Conservation (phyloP, 2,329 filamentous ascomycete species). For the Boeremia lycopersici region DNA sequence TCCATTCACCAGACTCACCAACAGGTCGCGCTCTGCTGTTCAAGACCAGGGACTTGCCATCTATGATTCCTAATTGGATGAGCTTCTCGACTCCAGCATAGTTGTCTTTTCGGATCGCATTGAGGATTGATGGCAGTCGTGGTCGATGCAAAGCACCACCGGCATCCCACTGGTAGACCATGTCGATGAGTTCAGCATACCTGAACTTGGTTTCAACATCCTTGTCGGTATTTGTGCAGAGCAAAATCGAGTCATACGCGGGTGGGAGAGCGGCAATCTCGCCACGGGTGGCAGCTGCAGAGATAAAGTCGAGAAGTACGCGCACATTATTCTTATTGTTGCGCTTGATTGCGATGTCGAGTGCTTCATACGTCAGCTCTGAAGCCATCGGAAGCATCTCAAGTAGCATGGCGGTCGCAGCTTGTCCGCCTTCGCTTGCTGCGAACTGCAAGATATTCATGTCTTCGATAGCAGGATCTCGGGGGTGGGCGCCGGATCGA, state of each 20-base stretch:
- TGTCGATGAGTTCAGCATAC: constrained; percentile 22
- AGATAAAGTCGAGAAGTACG: constrained; percentile 24
- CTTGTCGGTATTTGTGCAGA: constrained; percentile 12
- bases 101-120: constrained; percentile 26
- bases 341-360: constrained; percentile 23
- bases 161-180: constrained; percentile 25
- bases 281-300: constrained; percentile 18
- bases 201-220: constrained; percentile 8
- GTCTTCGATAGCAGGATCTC: constrained; percentile 24
- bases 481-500: constrained; percentile 23
- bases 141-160: constrained; percentile 19
- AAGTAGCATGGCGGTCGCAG: constrained; percentile 18
- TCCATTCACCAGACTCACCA: constrained; percentile 24
- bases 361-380: constrained; percentile 24
- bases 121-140: constrained; percentile 22
- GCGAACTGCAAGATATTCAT: constrained; percentile 26
- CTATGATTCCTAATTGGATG: constrained; percentile 18
- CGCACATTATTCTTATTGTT: constrained; percentile 21
- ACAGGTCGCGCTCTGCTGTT: constrained; percentile 26
- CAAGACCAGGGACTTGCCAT: constrained; percentile 21
- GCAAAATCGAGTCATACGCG: constrained; percentile 22
- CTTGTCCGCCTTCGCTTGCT: constrained; percentile 19
- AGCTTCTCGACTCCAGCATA: constrained; percentile 24
- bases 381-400: constrained; percentile 24
- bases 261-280: constrained; percentile 25